A percentile compares a stretch with the other conserved stretches of the same genome.
These are phyloP conservation scores for Pleurotus platypus DNA, from an alignment of 768 basidiomycete genomes.

Conservation along the genomic window DNA sequence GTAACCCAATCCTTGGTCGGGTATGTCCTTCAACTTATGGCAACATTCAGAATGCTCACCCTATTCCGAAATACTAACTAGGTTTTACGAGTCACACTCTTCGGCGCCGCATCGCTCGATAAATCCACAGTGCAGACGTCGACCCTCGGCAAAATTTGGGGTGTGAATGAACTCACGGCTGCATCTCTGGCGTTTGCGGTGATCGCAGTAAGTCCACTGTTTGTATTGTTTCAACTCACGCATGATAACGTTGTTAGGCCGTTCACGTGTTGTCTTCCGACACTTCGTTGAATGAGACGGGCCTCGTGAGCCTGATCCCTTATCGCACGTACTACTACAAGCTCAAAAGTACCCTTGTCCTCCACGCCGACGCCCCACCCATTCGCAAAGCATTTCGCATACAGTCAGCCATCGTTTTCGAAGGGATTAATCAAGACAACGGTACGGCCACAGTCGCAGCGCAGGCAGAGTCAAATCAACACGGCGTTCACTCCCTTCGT, in stretches of 20 bases:
- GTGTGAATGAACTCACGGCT: neutral
- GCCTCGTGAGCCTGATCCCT: neutral
- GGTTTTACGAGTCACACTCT: neutral
- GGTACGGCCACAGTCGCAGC: neutral
- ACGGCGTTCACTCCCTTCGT: neutral
- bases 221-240: neutral
- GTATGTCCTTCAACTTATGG: neutral
- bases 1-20: neutral
- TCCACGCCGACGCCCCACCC: neutral
- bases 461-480: neutral
- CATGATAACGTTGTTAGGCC: neutral
- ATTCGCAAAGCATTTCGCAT: too few relatives aligned
- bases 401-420: too few relatives aligned
- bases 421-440: too few relatives aligned
- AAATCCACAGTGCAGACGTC: neutral
- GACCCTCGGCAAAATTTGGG: neutral
- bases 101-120: neutral
- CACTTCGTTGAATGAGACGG: neutral
- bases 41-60: too few relatives aligned
- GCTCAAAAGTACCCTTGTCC: neutral
- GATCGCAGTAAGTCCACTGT: neutral
- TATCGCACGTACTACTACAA: neutral
- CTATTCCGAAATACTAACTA: neutral
- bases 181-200: neutral
- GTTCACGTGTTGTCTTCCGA: neutral